phyloP scores from a whole-genome alignment of 345 rosid species.

The Eucalyptus leucophloia region DNA sequence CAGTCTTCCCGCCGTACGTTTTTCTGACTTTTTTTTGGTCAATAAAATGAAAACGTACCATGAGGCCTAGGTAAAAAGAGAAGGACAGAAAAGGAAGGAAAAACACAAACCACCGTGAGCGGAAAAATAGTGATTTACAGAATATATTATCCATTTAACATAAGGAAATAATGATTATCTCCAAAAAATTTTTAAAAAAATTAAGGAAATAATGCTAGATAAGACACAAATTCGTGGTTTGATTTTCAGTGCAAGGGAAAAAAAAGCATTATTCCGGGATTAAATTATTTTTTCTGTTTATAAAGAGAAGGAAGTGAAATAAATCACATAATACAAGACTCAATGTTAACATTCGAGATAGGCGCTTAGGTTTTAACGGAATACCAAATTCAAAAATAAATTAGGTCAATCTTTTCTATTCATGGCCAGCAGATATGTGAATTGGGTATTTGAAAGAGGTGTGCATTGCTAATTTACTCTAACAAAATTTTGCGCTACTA shows the following conservation, averaged over 20 bases:
- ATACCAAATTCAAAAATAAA: not conserved
- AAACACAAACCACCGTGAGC: not conserved
- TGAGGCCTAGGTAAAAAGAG: not conserved
- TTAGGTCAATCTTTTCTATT: not conserved
- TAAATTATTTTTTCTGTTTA: not conserved
- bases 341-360: not conserved
- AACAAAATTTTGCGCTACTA: accelerated
- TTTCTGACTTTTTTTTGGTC: not conserved
- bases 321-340: not conserved
- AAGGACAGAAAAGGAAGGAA: not conserved
- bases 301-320: not conserved
- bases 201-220: not conserved
- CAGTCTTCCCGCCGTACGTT: not conserved
- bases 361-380: not conserved
- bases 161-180: too few species aligned
- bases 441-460: not conserved
- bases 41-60: not conserved
- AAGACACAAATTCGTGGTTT: not conserved
- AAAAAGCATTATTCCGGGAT: not conserved
- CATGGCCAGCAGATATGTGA: not conserved
- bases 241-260: not conserved
- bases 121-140: not conserved
- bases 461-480: not conserved
- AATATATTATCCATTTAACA: not conserved
- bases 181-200: too few species aligned